Base-by-base conservation (phyloP, 78 protist species). In the Planoprotostelium fungivorum region DNA sequence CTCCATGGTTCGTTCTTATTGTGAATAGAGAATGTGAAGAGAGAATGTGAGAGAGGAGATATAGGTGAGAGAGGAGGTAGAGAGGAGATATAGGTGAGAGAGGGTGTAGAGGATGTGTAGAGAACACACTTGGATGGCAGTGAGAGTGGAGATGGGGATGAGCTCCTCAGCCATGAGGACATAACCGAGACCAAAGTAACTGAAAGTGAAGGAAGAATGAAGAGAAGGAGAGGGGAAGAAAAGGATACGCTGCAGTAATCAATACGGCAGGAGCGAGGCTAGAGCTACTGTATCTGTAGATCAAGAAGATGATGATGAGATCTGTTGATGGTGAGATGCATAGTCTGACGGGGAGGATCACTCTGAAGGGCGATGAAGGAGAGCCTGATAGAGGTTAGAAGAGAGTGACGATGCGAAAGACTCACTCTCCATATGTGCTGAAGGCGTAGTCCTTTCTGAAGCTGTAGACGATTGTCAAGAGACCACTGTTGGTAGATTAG, bases 401-500 rank as follows among this genome's bases (percentile, higher is more conserved):
- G 73, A 51, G 73, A 16, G 5, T 25, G 16, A 51, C 16, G 5
- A 51, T 5, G 16, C 73, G 73, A 25, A 16, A 5, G 73, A 51
- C 73, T 51, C 16, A 51, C 73, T 51, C 73, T 51, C 73, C 73
- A 16, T 25, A 51, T 25, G 73, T 51, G 73, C 73, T 51, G 73
- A 51, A 51, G 16, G 73, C 63, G 38, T 29, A 84, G 0, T 34
- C 90, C 89, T 63, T 9, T 29, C 86, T n/a, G 87, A 63, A 92
- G 85, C 31, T 35, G 51, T 29, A 0, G 34, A 83, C 31, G n/a
- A 51, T 89, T 0, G 84, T 16, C 86, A 29, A 92, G 84, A 23
- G 83, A 28, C 16, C 34, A 37, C 34, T 88, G 9, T 34, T 38
- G 9, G 5, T 38, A 1, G 35, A 0, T 85, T 25, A 16, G 16